Base-by-base conservation (phyloP, 192 early-diverging fungal genomes). In the Pilobolus umbonatus region DNA sequence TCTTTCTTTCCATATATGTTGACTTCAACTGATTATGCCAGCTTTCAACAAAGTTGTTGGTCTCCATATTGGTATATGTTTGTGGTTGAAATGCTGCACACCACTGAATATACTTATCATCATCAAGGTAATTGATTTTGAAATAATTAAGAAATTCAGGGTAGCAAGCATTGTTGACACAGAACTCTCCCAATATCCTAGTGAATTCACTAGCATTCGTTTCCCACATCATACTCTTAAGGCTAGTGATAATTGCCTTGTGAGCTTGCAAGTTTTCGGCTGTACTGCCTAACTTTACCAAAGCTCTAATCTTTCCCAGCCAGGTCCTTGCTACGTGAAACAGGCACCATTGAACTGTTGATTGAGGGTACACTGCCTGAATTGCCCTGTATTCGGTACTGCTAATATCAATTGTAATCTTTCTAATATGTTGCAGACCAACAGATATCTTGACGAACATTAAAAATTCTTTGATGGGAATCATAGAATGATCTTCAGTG, bases 1-100 rank as follows among this genome's bases (percentile, higher is more conserved):
- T 2, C 26, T 56, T 56, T 25, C 55, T 24, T 43, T 40, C 5
- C 6, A 43, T 17, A 15, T 29, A 44, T 2, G 39, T 56, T 19
- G 55, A 34, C 15, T 56, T 56, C 15, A 56, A 29, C 25, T 56
- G 55, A 17, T 56, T 56, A 28, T 56, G 39, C 55, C 36, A 56
- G 28, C 55, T 56, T 56, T 43, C 55, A 5, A 56, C 21, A 30
- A 19, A 56, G 7, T 56, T 56, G 38, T 42, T 40, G 3, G 53
- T 55, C 17, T 55, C 38, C 38, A 55, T 55, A 24, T 55, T 42
- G n/a, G 36, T 40, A 22, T 7, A 55, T 1, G 22, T 15, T 5
- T 52, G n/a, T 30, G 49, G 30, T 17, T 52, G 49, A 3, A 32
- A 34, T 4, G 29, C 15, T 5, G 49, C 49, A 4, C 14, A 31